These are phyloP conservation scores for Fraxinus cuspidata DNA, from an alignment of 257 asterid species.

Conservation along the genomic window DNA sequence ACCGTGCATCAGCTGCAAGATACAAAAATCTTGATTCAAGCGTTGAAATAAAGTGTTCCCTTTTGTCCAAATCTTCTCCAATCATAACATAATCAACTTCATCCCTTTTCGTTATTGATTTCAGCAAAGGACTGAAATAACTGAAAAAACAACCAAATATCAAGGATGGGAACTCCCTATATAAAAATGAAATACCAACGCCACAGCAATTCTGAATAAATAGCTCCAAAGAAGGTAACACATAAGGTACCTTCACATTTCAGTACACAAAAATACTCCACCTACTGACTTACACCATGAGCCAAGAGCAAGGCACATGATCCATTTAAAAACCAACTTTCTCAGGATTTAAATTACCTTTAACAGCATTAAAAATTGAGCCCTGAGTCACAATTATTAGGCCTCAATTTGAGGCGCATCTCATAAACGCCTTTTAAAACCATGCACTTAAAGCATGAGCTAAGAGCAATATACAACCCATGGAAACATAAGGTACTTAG, in stretches of 20 bases:
- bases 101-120: constrained; percentile 63
- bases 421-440: too few species aligned
- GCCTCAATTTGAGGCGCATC: too few species aligned
- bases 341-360: too few species aligned
- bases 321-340: too few species aligned
- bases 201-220: constrained; percentile 3
- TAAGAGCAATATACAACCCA: neutral
- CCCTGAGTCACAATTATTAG: too few species aligned
- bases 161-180: neutral
- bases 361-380: too few species aligned
- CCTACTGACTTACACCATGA: neutral
- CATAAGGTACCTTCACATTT: neutral
- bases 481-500: neutral
- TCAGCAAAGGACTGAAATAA: constrained; percentile 90
- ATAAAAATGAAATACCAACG: neutral
- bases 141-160: constrained; percentile 44
- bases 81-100: constrained; percentile 68
- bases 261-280: neutral
- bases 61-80: constrained; percentile 80
- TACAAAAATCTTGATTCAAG: constrained; percentile 86
- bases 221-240: neutral
- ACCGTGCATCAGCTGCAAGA: constrained; percentile 97
- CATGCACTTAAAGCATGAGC: neutral
- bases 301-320: neutral
- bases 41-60: constrained; percentile 75